Evolutionary conservation across 768 basidiomycete genomes (phyloP), one percentile per base, ranked within the genome.

Genomic region (Mycena haematopus): DNA sequence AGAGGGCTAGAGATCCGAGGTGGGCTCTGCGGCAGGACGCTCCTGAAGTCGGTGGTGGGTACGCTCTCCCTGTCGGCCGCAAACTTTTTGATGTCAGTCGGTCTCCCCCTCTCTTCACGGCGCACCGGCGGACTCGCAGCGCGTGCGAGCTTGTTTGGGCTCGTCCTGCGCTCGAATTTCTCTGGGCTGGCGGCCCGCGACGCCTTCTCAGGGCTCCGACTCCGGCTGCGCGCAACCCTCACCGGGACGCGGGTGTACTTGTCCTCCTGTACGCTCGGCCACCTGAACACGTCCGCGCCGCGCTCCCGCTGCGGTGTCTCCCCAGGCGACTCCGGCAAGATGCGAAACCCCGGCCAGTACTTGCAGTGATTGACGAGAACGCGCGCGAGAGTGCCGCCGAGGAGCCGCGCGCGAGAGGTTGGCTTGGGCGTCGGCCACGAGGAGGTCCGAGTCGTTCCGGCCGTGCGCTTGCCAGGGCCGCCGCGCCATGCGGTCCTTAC

Each of bases 311-410:
- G 24, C 35, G 56, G 46, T 59, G 62, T 66, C 73, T 56, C 62
- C 60, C 50, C 54, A 0, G 76, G 71, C 25, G 77, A 75, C 61
- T 80, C 80, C 19, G 73, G 67, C 56, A 82, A 68, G 47, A 82
- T 80, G 49, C 81, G 72, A 67, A 83, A 84, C 2, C 82, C 82
- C 58, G 66, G 66, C 73, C 76, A 72, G 45, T 73, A 64, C 15
- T 71, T 68, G 31, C 69, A 61, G 64, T 73, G 70, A 11, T 52
- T 49, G 57, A 22, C 6, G 65, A 56, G 27, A 29, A 65, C 53
- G 42, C 68, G 51, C 67, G 65, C 1, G 70, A 70, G 22, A 66
- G 63, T 11, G 68, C 58, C 2, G 69, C 70, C 15, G 62, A 29
- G 27, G 62, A 22, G 29, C 29, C 58, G 69, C 27, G n/a, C 44